Evolutionary conservation across 1,284 basidiomycete species (phyloP).

Genomic region (Trichosporon sp.): DNA sequence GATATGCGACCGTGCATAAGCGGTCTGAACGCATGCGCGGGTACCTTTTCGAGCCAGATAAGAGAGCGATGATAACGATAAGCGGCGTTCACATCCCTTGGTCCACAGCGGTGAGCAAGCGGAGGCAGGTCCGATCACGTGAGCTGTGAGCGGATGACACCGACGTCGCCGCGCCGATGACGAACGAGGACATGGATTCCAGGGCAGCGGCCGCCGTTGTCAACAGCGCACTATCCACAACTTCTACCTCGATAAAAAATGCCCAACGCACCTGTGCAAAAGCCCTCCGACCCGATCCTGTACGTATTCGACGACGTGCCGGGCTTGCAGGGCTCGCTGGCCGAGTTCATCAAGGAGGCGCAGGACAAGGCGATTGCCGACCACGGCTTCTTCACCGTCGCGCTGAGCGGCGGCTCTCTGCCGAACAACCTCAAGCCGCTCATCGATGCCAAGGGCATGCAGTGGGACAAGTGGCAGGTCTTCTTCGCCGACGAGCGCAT

Average conservation of each 20-base stretch:
- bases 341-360: slow-evolving; percentile 75
- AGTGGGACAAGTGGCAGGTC: slow-evolving; percentile 97
- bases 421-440: slow-evolving; percentile 76
- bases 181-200: not conserved
- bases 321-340: slow-evolving; percentile 60
- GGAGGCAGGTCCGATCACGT: not conserved
- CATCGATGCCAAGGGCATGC: slow-evolving; percentile 61
- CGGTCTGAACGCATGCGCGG: no score
- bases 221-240: not conserved
- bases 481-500: slow-evolving; percentile 94
- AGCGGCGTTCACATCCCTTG: no score
- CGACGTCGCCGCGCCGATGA: not conserved
- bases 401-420: slow-evolving; percentile 87
- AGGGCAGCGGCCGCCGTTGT: not conserved
- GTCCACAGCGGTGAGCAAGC: no score
- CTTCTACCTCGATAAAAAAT: slow-evolving; percentile 12
- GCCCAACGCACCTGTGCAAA: slow-evolving; percentile 35
- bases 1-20: no score
- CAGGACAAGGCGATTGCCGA: slow-evolving; percentile 86
- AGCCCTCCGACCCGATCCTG: slow-evolving; percentile 57
- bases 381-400: slow-evolving; percentile 83
- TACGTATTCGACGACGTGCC: slow-evolving; percentile 60
- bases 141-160: not conserved
- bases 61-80: no score
- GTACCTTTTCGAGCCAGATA: no score